These are phyloP conservation scores for Exophiala calicioides DNA, from an alignment of 2,329 filamentous ascomycete species.

Conservation along the genomic window DNA sequence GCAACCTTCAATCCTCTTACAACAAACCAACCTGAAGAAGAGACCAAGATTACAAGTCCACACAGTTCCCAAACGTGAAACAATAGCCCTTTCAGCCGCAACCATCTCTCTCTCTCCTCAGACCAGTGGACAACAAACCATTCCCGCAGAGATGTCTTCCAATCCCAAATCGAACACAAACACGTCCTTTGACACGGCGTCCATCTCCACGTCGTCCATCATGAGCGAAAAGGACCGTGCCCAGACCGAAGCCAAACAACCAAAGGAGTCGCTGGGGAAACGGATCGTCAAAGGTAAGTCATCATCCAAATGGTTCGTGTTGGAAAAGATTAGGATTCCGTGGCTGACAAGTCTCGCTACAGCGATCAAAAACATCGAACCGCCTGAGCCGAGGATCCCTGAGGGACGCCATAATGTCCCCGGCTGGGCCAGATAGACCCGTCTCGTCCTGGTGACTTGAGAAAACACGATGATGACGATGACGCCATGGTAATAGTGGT, in stretches of 20 bases:
- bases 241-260: slow-evolving; percentile 2
- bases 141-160: slow-evolving; percentile 12
- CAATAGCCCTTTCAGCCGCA: too few species aligned
- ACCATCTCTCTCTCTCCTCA: too few species aligned
- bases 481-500: not conserved
- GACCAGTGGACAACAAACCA: too few species aligned
- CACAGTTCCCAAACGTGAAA: too few species aligned
- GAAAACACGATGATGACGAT: not conserved
- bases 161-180: slow-evolving; percentile 10
- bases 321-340: too few species aligned
- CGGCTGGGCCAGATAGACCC: slow-evolving; percentile 12
- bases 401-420: slow-evolving; percentile 11
- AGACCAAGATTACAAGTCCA: too few species aligned
- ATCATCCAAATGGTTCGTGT: not conserved
- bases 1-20: too few species aligned
- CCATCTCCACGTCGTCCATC: slow-evolving; percentile 18
- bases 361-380: slow-evolving; percentile 23
- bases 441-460: not conserved
- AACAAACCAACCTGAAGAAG: too few species aligned
- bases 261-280: slow-evolving; percentile 14
- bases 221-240: slow-evolving; percentile 19
- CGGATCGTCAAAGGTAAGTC: slow-evolving; percentile 16
- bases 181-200: slow-evolving; percentile 15
- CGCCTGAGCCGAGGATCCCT: slow-evolving; percentile 21
- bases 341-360: too few species aligned